A percentile compares a stretch with the other conserved stretches of the same genome.
Evolutionary conservation across 2,329 filamentous ascomycete genomes (phyloP).

Genomic region (Trichoderma guizhouense): DNA sequence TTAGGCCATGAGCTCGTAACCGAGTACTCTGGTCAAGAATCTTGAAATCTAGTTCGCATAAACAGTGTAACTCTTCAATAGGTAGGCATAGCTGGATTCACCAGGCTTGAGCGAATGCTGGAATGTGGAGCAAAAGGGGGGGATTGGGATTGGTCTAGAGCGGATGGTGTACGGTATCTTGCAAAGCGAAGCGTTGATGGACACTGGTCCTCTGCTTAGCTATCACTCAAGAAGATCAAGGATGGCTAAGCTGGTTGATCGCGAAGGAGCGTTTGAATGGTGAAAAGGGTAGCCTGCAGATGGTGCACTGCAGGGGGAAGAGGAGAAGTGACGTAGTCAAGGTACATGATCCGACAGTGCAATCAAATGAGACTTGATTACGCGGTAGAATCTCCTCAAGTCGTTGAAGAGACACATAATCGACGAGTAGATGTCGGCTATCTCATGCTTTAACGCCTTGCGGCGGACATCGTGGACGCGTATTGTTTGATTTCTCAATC

Average conservation of each 20-base stretch:
- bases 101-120: not conserved
- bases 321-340: not conserved
- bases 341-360: not conserved
- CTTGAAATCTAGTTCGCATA: not conserved
- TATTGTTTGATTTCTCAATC: conserved; percentile 16
- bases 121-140: not conserved
- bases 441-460: conserved; percentile 23
- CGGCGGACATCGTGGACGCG: not conserved
- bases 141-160: not conserved
- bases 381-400: not conserved
- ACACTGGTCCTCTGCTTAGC: not conserved
- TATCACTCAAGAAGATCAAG: not conserved
- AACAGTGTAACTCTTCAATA: not conserved
- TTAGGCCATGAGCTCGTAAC: not conserved
- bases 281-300: not conserved
- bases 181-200: not conserved
- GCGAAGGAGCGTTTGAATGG: not conserved
- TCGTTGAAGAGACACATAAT: not conserved
- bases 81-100: not conserved
- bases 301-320: not conserved
- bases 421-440: conserved; percentile 20
- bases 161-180: not conserved
- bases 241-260: not conserved
- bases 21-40: not conserved
- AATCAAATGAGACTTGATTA: not conserved